Evolutionary conservation across 148 eudicot genomes (phyloP).

Genomic region (Rhododendron simsii): DNA sequence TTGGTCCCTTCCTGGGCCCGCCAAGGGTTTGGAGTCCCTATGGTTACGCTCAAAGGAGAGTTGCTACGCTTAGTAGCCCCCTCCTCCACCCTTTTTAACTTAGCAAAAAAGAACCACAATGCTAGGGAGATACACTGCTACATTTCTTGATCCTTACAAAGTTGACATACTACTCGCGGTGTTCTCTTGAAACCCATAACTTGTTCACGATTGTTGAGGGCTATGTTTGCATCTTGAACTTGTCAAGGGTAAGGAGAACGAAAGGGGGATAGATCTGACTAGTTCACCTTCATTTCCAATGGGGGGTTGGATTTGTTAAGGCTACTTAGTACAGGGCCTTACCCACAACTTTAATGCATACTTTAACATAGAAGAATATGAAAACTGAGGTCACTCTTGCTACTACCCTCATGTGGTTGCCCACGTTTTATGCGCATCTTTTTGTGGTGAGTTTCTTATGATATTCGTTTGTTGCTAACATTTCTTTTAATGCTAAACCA

Average conservation of each 20-base stretch:
- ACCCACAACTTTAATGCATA: not conserved
- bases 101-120: not conserved
- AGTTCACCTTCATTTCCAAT: not conserved
- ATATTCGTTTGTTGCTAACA: not conserved
- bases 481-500: constrained; percentile 22
- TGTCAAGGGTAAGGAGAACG: not conserved
- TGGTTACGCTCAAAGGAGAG: not conserved
- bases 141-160: not conserved
- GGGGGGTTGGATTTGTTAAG: not conserved
- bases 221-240: not conserved
- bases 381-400: not conserved
- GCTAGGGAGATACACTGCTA: not conserved
- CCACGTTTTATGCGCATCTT: not conserved
- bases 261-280: not conserved
- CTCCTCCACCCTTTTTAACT: not conserved
- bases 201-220: not conserved
- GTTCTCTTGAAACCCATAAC: not conserved
- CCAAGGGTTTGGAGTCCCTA: not conserved
- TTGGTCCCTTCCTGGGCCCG: not conserved
- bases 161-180: not conserved
- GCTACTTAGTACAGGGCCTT: not conserved
- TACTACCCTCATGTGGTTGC: not conserved
- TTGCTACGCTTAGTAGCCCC: not conserved
- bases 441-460: not conserved
- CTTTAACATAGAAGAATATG: not conserved